phyloP scores from a whole-genome alignment of 2,329 filamentous ascomycete genomes.

The Boeremia exigua region DNA sequence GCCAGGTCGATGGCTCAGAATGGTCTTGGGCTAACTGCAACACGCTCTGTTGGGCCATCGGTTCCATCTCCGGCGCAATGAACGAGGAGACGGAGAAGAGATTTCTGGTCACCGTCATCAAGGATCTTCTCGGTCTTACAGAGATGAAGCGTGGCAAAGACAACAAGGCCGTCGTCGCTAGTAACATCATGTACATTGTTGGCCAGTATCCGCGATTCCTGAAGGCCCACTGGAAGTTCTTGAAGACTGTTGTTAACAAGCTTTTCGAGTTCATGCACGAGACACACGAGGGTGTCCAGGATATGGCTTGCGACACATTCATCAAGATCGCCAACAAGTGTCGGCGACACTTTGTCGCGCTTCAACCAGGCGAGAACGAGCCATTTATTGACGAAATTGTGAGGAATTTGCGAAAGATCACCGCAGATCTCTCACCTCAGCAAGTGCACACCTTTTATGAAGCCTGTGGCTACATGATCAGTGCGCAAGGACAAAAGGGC shows the following conservation, averaged over 20 bases:
- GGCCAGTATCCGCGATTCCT: conserved; percentile 97
- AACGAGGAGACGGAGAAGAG: conserved; percentile 99
- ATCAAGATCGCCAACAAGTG: conserved; percentile 99
- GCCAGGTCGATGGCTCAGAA: conserved; percentile 92
- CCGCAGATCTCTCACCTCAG: conserved; percentile 90
- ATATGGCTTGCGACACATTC: conserved; percentile 99
- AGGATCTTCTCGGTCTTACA: conserved; percentile 92
- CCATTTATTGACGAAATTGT: conserved; percentile 99
- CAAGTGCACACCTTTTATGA: conserved; percentile 99
- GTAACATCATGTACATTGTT: conserved; percentile 99
- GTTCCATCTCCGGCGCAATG: conserved; percentile 98
- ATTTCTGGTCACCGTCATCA: conserved; percentile 98
- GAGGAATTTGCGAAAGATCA: conserved; percentile 93
- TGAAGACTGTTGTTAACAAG: conserved; percentile 99
- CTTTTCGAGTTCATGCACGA: conserved; percentile 99
- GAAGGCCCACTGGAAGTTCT: conserved; percentile 99
- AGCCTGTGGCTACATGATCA: conserved; percentile 99
- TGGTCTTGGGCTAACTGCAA: conserved; percentile 99
- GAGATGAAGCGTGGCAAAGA: conserved; percentile 99
- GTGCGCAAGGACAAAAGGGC: conserved; percentile 92
- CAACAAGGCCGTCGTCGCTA: conserved; percentile 98
- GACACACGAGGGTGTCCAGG: conserved; percentile 97
- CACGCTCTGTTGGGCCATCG: conserved; percentile 98
- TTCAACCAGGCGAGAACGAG: conserved; percentile 92
- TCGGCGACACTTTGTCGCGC: conserved; percentile 93